phyloP scores from a whole-genome alignment of 106 monocot species.

The Acorus calamus region DNA sequence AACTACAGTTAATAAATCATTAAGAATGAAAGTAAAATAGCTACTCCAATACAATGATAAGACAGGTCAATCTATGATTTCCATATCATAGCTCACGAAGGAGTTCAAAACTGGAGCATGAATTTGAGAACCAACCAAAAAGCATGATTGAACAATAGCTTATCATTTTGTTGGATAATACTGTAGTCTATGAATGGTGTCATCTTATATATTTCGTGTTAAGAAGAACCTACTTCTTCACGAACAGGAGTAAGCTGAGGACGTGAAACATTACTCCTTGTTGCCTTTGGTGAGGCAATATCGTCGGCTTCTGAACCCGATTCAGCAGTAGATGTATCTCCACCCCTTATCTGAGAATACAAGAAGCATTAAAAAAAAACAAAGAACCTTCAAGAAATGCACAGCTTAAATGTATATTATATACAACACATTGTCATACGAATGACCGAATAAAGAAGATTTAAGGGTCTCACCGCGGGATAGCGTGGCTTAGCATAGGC shows the following conservation, averaged over 20 bases:
- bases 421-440: background rate
- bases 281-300: slow-evolving; percentile 14
- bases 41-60: too few relatives aligned
- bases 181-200: background rate
- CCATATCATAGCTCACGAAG: too few relatives aligned
- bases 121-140: too few relatives aligned
- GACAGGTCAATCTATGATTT: too few relatives aligned
- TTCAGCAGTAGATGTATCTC: slow-evolving; percentile 46
- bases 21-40: too few relatives aligned
- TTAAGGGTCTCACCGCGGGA: slow-evolving; percentile 14
- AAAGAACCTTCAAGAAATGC: background rate
- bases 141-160: background rate
- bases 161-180: background rate
- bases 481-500: slow-evolving; percentile 55
- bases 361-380: background rate
- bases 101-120: too few relatives aligned
- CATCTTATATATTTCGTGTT: background rate
- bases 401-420: background rate
- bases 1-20: too few relatives aligned
- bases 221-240: slow-evolving; percentile 32
- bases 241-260: slow-evolving; percentile 42
- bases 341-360: slow-evolving; percentile 24
- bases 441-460: background rate
- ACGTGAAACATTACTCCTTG: slow-evolving; percentile 12
- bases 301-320: slow-evolving; percentile 55